Conservation (phyloP, 140 eudicot genomes). For the Cichorium intybus region DNA sequence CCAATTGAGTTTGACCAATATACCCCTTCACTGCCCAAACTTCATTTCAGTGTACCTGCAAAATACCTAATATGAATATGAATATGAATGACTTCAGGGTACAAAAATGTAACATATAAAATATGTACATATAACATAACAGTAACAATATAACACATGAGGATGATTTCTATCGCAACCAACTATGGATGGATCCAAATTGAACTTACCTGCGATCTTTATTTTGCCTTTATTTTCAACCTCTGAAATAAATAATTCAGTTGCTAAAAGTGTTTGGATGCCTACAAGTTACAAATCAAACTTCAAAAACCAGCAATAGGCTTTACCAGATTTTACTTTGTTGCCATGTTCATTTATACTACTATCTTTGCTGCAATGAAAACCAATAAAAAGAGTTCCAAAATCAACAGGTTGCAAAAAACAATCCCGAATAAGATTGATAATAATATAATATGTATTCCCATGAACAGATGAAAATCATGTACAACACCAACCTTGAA, state of each 20-base stretch:
- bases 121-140: background rate
- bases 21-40: constrained; percentile 75
- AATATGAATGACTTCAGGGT: background rate
- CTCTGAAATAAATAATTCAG: constrained; percentile 37
- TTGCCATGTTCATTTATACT: constrained; percentile 41
- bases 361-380: constrained; percentile 63
- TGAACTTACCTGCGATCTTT: constrained; percentile 82
- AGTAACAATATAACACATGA: no score
- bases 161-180: no score
- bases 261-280: background rate
- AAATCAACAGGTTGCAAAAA: background rate
- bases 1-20: constrained; percentile 18
- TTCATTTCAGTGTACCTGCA: constrained; percentile 96
- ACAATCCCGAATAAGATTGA: no score
- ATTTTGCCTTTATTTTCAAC: constrained; percentile 66
- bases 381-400: background rate
- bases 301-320: background rate
- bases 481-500: constrained; percentile 58
- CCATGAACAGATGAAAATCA: no score
- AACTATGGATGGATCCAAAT: background rate
- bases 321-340: constrained; percentile 70
- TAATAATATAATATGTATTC: no score
- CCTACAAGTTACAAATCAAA: background rate
- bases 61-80: background rate
- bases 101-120: background rate